Evolutionary conservation across 2,329 filamentous ascomycete species (phyloP).

Genomic region (Aureobasidium sp.): DNA sequence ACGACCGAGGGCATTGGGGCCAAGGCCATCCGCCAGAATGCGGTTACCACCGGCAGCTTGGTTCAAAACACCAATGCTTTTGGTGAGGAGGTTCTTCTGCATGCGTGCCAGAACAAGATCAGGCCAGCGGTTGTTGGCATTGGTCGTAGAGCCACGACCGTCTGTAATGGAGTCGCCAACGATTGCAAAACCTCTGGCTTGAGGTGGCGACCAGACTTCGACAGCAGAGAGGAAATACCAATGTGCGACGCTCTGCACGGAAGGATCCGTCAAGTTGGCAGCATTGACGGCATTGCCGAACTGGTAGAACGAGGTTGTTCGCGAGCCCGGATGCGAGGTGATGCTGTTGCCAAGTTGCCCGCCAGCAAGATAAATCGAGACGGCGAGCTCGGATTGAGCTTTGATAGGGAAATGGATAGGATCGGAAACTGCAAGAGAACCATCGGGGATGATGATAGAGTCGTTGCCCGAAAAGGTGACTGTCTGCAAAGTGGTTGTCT

Average conservation of each 20-base stretch:
- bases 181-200: constrained; percentile 44
- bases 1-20: constrained; percentile 54
- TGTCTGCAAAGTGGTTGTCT: constrained; percentile 44
- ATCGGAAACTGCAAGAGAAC: constrained; percentile 55
- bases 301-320: constrained; percentile 55
- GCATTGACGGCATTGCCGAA: constrained; percentile 50
- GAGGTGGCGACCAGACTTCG: constrained; percentile 46
- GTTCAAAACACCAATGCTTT: constrained; percentile 52
- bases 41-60: constrained; percentile 64
- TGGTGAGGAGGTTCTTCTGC: constrained; percentile 40
- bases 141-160: constrained; percentile 53
- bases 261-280: constrained; percentile 38
- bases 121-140: constrained; percentile 56
- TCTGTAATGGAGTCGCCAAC: constrained; percentile 62
- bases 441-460: constrained; percentile 47
- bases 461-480: constrained; percentile 53
- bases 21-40: constrained; percentile 54
- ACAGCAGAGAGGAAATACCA: constrained; percentile 56
- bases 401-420: constrained; percentile 50
- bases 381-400: constrained; percentile 47
- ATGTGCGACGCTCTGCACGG: constrained; percentile 28
- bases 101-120: constrained; percentile 49
- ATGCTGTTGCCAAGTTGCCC: constrained; percentile 53
- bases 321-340: constrained; percentile 58
- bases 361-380: constrained; percentile 51